These are phyloP conservation scores for Trichosphaerium sp. DNA, from an alignment of 78 protist genomes.

Conservation along the genomic window DNA sequence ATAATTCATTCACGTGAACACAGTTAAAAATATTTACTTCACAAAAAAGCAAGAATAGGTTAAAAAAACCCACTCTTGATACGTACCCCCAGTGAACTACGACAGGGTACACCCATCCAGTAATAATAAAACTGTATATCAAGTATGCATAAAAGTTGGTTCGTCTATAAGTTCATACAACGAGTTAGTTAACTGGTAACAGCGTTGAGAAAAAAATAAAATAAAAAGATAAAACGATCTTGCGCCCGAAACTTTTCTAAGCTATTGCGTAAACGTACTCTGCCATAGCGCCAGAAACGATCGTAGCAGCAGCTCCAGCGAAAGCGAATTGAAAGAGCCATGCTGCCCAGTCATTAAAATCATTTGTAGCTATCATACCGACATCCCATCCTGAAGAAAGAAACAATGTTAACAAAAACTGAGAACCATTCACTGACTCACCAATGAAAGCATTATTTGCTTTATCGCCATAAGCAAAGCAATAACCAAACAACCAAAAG, in stretches of 20 bases:
- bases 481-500: conserved; percentile 46
- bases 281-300: conserved; percentile 65
- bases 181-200: too few relatives aligned
- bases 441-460: conserved; percentile 13
- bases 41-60: too few relatives aligned
- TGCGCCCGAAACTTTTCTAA: too few relatives aligned
- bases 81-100: conserved; percentile 59
- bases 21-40: too few relatives aligned
- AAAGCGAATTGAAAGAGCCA: too few relatives aligned
- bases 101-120: conserved; percentile 41
- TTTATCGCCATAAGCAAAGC: conserved; percentile 43
- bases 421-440: conserved; percentile 14
- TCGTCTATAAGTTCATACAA: too few relatives aligned
- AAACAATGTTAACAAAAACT: conserved; percentile 8
- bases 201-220: too few relatives aligned
- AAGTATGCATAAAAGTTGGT: conserved; percentile 38
- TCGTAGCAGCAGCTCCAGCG: conserved; percentile 55
- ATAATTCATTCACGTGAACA: background rate
- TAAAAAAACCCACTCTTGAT: too few relatives aligned
- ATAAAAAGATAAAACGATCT: too few relatives aligned
- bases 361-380: conserved; percentile 6
- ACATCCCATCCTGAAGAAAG: conserved; percentile 24
- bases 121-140: conserved; percentile 21
- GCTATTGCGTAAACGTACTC: conserved; percentile 43
- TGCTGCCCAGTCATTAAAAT: too few relatives aligned